Percentiles rank a stretch among this genome's conserved stretches.
phyloP scores from a whole-genome alignment of 2,329 filamentous ascomycete genomes.

The Colletotrichum incanum region DNA sequence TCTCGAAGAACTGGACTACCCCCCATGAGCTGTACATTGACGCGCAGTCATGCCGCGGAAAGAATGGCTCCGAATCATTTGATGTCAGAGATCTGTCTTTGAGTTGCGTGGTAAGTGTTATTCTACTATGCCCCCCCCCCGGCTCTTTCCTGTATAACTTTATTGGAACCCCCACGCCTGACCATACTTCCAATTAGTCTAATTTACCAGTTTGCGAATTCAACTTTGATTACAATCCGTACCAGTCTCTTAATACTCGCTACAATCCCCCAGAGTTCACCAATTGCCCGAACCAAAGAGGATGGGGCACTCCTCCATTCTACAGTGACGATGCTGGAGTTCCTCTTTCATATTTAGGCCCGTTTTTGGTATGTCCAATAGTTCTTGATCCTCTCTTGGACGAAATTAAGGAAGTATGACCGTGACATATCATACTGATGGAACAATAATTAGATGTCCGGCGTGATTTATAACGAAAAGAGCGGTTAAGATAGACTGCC shows the following conservation, averaged over 20 bases:
- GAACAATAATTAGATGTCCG: background rate
- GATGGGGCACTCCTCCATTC: background rate
- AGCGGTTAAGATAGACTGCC: background rate
- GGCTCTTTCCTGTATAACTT: background rate
- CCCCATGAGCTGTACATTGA: constrained; percentile 27
- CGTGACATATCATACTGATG: background rate
- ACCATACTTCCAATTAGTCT: background rate
- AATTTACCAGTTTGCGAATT: constrained; percentile 32
- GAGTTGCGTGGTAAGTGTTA: constrained; percentile 16
- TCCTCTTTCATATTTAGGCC: constrained; percentile 25
- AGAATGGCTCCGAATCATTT: background rate
- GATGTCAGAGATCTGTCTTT: background rate
- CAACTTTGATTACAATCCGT: constrained; percentile 29
- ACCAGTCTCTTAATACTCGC: background rate
- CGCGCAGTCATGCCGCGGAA: constrained; percentile 16
- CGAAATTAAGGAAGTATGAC: background rate
- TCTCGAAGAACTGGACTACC: constrained; percentile 33
- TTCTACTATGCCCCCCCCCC: accelerated
- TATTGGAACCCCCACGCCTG: background rate
- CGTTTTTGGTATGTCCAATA: constrained; percentile 11
- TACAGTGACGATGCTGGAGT: background rate
- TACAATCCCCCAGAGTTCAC: constrained; percentile 12
- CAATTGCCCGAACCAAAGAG: constrained; percentile 20
- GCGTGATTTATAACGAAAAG: background rate
- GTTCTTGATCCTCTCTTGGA: background rate